Percentiles rank a stretch among this genome's conserved stretches.
phyloP scores from a whole-genome alignment of 768 basidiomycete species.

The Boletus eberwhitei region DNA sequence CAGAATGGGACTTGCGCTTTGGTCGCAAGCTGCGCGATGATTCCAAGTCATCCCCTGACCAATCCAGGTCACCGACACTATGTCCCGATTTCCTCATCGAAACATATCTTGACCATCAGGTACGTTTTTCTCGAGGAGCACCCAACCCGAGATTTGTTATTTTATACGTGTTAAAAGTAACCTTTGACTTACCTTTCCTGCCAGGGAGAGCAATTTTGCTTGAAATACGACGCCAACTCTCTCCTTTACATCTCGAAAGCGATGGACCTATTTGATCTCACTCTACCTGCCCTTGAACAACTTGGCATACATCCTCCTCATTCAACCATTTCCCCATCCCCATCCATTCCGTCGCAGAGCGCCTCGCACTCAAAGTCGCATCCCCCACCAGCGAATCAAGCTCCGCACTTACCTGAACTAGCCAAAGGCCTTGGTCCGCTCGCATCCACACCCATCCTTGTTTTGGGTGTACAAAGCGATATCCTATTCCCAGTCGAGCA shows the following conservation, averaged over 20 bases:
- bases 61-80: constrained; percentile 57
- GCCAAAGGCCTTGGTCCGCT: constrained; percentile 77
- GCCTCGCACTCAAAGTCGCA: constrained; percentile 65
- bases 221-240: constrained; percentile 99
- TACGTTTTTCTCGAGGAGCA: constrained; percentile 17
- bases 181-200: constrained; percentile 3
- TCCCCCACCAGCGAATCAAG: constrained; percentile 66
- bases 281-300: constrained; percentile 64
- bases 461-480: constrained; percentile 95
- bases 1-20: constrained; percentile 99
- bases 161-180: neutral
- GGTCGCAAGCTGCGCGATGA: constrained; percentile 64
- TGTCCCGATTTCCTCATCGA: constrained; percentile 99
- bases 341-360: constrained; percentile 17
- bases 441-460: constrained; percentile 70
- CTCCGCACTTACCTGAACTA: constrained; percentile 73
- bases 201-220: constrained; percentile 93
- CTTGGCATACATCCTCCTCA: constrained; percentile 50
- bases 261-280: constrained; percentile 99
- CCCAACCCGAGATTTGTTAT: neutral
- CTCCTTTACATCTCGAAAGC: constrained; percentile 98
- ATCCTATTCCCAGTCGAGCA: constrained; percentile 97
- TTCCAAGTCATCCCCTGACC: constrained; percentile 7
- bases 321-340: constrained; percentile 17
- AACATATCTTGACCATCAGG: constrained; percentile 94